Conservation (phyloP, 2,329 filamentous ascomycete species). For the Colletotrichum sublineola region DNA sequence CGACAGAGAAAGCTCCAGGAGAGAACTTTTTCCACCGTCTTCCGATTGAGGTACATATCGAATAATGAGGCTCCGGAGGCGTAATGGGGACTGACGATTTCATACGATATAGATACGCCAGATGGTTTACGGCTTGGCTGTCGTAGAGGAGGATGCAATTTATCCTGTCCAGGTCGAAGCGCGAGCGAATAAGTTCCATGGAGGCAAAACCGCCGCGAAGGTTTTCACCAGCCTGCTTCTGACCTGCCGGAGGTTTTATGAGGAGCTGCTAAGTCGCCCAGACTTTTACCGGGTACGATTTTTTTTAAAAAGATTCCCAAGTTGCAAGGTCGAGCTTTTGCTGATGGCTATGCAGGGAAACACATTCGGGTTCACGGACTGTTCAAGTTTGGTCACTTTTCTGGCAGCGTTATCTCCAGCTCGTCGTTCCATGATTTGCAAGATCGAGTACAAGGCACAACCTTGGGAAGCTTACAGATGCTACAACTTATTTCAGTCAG, state of each 20-base stretch:
- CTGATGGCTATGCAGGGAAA: slow-evolving; percentile 11
- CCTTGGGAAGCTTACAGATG: neutral
- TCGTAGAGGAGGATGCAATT: slow-evolving; percentile 6
- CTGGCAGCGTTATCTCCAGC: slow-evolving; percentile 18
- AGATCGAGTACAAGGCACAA: neutral
- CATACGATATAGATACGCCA: slow-evolving; percentile 2
- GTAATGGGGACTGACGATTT: neutral
- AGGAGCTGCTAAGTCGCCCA: neutral
- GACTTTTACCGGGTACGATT: slow-evolving; percentile 16
- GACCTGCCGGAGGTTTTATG: slow-evolving; percentile 5
- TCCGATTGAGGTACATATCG: slow-evolving; percentile 1
- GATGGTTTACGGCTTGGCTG: slow-evolving; percentile 17
- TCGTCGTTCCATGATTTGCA: slow-evolving; percentile 15
- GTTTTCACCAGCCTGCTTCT: slow-evolving; percentile 14
- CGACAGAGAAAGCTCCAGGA: neutral
- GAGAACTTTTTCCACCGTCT: neutral
- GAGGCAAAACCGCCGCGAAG: neutral
- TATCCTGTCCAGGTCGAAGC: neutral
- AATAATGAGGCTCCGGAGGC: neutral
- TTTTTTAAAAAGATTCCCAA: neutral
- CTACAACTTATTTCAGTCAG: neutral
- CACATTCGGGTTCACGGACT: neutral
- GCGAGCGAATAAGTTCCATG: slow-evolving; percentile 23
- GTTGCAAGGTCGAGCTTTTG: neutral
- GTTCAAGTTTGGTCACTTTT: neutral